Evolutionary conservation across 192 early-diverging fungal species (phyloP).

Genomic region (Phlyctochytrium planicorne): DNA sequence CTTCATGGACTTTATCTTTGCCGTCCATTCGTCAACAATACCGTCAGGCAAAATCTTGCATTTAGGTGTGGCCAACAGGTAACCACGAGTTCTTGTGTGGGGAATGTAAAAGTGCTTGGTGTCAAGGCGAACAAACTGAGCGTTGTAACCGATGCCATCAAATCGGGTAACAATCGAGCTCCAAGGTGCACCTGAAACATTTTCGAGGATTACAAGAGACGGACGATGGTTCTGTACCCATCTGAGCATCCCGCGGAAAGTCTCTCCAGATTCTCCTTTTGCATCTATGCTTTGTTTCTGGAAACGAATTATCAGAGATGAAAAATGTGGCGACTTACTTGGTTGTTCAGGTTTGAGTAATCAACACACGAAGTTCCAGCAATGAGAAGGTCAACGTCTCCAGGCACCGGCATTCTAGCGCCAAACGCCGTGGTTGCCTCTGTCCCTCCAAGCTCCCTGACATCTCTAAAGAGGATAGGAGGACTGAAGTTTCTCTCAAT

Average conservation of each 20-base stretch:
- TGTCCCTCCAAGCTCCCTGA: slow-evolving; percentile 37
- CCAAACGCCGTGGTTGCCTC: slow-evolving; percentile 46
- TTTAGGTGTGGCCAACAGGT: slow-evolving; percentile 35
- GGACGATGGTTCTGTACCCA: slow-evolving; percentile 43
- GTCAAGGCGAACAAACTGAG: slow-evolving; percentile 24
- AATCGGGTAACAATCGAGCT: slow-evolving; percentile 21
- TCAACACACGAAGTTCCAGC: slow-evolving; percentile 53
- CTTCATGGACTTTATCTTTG: slow-evolving; percentile 22
- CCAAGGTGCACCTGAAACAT: slow-evolving; percentile 44
- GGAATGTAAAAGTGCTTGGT: slow-evolving; percentile 51
- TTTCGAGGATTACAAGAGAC: slow-evolving; percentile 44
- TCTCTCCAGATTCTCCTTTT: slow-evolving; percentile 44
- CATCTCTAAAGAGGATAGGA: slow-evolving; percentile 48
- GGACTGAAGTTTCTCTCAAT: slow-evolving; percentile 51
- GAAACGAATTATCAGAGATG: neutral
- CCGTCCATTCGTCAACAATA: slow-evolving; percentile 29
- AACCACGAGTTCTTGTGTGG: slow-evolving; percentile 46
- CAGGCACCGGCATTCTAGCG: slow-evolving; percentile 33
- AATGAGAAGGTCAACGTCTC: slow-evolving; percentile 41
- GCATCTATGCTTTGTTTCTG: slow-evolving; percentile 35
- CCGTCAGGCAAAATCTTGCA: neutral
- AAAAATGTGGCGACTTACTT: slow-evolving; percentile 3
- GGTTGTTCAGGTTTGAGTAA: slow-evolving; percentile 46
- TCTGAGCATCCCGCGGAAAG: slow-evolving; percentile 44
- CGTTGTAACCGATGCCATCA: slow-evolving; percentile 32